Percentiles rank a stretch among this genome's conserved stretches.
Conservation (phyloP, 2,329 filamentous ascomycete species). For the Berkeleyomyces rouxiae region DNA sequence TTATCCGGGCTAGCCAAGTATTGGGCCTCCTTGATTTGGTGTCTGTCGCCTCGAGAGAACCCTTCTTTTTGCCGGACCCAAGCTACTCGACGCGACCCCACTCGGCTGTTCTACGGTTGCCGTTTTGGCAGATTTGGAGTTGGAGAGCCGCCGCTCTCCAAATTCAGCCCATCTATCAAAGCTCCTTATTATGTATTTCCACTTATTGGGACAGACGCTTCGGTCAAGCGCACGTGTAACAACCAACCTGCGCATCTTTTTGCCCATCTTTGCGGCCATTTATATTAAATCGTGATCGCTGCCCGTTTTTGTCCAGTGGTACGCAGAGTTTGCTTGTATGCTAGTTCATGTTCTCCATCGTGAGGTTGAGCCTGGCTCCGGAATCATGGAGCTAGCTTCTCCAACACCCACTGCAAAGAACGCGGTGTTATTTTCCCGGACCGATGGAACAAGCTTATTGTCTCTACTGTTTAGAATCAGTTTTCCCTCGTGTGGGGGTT, state of each 20-base stretch:
- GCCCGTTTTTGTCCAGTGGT: not conserved
- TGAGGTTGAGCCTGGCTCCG: conserved; percentile 1
- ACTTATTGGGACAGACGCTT: not conserved
- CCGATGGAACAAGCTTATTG: not conserved
- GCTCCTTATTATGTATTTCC: not conserved
- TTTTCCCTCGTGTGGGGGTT: not conserved
- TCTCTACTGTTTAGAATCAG: not conserved
- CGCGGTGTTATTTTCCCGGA: not conserved
- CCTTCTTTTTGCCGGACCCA: not conserved
- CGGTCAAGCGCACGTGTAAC: not conserved
- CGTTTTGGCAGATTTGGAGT: conserved; percentile 7
- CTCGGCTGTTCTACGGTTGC: not conserved
- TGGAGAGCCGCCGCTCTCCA: conserved; percentile 2
- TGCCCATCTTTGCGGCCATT: not conserved
- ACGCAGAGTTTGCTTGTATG: not conserved
- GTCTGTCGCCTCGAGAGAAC: not conserved
- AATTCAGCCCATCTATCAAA: not conserved
- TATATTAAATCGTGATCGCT: not conserved
- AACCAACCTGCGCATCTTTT: not conserved
- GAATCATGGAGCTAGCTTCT: conserved; percentile 5
- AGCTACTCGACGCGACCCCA: not conserved
- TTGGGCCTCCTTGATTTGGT: not conserved
- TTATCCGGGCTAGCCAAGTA: not conserved
- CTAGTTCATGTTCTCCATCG: not conserved
- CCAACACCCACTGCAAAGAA: not conserved